Base-by-base conservation (phyloP, 2,329 filamentous ascomycete species). In the Aschersonia sp. region DNA sequence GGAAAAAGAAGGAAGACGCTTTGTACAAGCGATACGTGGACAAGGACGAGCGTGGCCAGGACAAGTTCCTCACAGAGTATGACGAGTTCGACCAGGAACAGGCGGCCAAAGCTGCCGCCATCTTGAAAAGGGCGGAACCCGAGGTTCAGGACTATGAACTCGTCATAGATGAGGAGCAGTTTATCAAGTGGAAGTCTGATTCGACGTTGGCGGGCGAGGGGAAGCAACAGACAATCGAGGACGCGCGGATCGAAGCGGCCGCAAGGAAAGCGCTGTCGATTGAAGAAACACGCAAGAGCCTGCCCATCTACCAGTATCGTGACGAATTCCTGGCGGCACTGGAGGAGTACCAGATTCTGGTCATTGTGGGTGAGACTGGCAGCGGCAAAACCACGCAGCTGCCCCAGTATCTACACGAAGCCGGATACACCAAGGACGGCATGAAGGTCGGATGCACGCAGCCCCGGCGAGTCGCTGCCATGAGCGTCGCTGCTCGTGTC, bases 61-160 rank as follows among this genome's bases (percentile, higher is more conserved):
- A 95, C 61, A 83, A 83, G 56, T 94, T 87, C 56, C 79, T 95
- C 49, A 95, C 88, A 0, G 92, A 98, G 62, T 85, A 95, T 53
- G 89, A 98, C 52, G 86, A 95, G 59, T 98, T 90, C 90, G 92
- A 98, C 62, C 71, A 79, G 49, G 90, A 97, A 60, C 90, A 97
- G 66, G 77, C 84, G 1, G 75, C 81, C 48, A 94, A 94, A 62
- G 89, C 87, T 5, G 92, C 90, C 61, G 81, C 87, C 1, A 88
- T 95, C 61, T 87, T 94, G 50, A 74, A 79, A 54, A 78, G 80
- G 47, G 69, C 79, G 0, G 87, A 94, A 59, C 75, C 82, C 37
- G 79, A 84, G 11, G 81, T 89, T 46, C 81, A 88, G 10, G 83
- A 94, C 49, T 98, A 97, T 60, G 86, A 92, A 56, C 95, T 89